Evolutionary conservation across 75 land plant species (phyloP).

Genomic region (Larix kaempferi): DNA sequence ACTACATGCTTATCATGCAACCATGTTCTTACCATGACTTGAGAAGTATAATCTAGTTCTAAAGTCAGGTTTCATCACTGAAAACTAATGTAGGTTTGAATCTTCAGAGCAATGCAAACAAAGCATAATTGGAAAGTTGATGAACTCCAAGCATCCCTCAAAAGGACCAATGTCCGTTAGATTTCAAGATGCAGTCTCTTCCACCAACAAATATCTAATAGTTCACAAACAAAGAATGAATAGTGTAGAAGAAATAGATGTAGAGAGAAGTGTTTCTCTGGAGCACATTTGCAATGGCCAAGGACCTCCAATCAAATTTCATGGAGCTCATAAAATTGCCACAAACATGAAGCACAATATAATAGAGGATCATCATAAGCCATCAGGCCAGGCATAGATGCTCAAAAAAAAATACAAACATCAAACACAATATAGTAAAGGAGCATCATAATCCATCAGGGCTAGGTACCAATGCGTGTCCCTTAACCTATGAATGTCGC

Average conservation of each 20-base stretch:
- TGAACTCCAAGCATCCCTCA: neutral
- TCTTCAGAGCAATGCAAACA: neutral
- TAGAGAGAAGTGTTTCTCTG: neutral
- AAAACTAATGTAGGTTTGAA: neutral
- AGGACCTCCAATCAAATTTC: neutral
- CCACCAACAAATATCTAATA: neutral
- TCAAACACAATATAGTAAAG: neutral
- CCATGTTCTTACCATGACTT: neutral
- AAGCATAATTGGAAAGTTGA: neutral
- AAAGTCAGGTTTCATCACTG: neutral
- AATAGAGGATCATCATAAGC: neutral
- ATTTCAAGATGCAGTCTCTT: conserved; percentile 6
- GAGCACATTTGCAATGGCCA: neutral
- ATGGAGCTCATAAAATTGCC: neutral
- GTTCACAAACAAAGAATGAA: neutral
- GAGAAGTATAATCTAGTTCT: neutral
- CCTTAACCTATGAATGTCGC: neutral
- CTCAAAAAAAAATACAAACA: neutral
- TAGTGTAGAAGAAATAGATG: neutral
- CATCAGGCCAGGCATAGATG: neutral
- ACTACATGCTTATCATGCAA: too few species aligned
- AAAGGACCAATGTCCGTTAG: neutral
- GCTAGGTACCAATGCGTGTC: neutral
- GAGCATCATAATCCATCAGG: neutral
- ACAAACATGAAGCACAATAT: neutral